Evolutionary conservation across 2,329 filamentous ascomycete species (phyloP).

Genomic region (Mycosphaerella arachidis): DNA sequence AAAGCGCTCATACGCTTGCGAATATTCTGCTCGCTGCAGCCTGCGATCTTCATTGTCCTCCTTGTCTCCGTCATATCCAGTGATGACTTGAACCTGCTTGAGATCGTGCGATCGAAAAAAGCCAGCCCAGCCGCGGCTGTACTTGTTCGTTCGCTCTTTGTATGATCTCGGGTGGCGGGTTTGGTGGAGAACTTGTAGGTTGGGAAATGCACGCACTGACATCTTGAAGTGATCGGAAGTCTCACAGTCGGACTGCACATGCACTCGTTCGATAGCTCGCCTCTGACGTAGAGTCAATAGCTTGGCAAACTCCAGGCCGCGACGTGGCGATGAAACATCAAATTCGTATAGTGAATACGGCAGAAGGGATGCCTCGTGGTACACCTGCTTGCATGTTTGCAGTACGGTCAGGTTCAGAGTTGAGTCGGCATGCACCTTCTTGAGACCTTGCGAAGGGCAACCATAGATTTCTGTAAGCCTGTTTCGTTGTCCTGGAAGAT

Average conservation of each 20-base stretch:
- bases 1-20: not conserved
- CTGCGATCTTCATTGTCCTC: not conserved
- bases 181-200: not conserved
- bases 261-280: not conserved
- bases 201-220: not conserved
- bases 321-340: slow-evolving; percentile 1
- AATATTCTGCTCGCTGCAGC: not conserved
- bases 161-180: not conserved
- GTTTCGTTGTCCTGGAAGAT: not conserved
- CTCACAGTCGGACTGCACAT: not conserved
- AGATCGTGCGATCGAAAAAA: not conserved
- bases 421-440: not conserved
- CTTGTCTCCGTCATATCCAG: not conserved
- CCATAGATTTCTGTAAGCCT: not conserved
- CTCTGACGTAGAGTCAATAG: not conserved
- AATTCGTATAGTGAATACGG: not conserved
- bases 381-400: not conserved
- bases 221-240: not conserved
- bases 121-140: not conserved
- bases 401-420: not conserved
- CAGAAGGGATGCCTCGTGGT: slow-evolving; percentile 1
- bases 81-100: not conserved
- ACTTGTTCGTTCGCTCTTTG: not conserved
- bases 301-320: not conserved
- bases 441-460: not conserved